A percentile compares a stretch with the other conserved stretches of the same genome.
phyloP scores from a whole-genome alignment of 139 green algal species.

The Dunaliella primolecta region DNA sequence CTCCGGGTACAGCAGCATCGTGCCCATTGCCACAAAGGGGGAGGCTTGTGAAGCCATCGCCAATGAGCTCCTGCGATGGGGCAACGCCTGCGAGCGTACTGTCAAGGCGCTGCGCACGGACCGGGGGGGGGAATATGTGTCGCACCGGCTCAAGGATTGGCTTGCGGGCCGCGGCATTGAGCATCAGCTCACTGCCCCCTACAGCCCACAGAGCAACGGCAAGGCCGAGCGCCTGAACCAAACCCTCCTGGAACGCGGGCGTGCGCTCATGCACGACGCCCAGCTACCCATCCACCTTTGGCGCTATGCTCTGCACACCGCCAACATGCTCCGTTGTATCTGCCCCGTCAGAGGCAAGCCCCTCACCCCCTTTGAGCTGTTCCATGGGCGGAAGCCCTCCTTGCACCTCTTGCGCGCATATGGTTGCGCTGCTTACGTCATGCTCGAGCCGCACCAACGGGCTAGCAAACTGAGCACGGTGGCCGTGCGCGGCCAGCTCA shows the following conservation, averaged over 20 bases:
- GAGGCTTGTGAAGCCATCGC: not conserved
- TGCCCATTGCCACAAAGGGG: not conserved
- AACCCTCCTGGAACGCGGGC: constrained; percentile 17
- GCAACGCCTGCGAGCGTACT: no score
- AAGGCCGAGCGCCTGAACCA: constrained; percentile 29
- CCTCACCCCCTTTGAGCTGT: not conserved
- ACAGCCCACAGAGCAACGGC: constrained; percentile 31
- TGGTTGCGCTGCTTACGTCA: not conserved
- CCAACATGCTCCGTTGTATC: not conserved
- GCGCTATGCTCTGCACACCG: not conserved
- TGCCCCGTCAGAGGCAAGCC: not conserved
- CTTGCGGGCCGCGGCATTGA: not conserved
- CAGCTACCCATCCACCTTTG: not conserved
- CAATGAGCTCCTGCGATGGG: not conserved
- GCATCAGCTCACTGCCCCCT: constrained; percentile 8
- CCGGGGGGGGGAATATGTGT: constrained; percentile 17
- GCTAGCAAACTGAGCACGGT: not conserved
- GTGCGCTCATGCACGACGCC: not conserved
- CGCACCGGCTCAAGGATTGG: not conserved
- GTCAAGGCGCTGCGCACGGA: no score
- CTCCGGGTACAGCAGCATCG: not conserved
- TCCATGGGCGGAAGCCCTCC: not conserved
- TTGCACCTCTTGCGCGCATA: not conserved
- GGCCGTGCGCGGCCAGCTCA: not conserved
- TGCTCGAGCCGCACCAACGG: not conserved